Evolutionary conservation across 192 early-diverging fungal species (phyloP).

Genomic region (Backusella circina): DNA sequence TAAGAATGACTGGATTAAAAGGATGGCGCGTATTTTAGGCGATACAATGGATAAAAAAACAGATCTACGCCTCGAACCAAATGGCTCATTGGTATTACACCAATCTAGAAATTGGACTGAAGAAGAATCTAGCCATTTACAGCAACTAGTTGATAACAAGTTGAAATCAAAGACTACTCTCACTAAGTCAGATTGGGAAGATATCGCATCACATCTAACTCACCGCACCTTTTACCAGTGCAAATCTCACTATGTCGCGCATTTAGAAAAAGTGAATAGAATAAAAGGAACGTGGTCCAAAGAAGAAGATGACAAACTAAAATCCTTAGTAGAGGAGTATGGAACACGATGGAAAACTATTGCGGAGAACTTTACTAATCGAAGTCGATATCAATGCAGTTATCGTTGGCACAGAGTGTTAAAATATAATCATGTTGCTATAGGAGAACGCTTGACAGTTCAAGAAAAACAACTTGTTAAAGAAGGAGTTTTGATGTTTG

Average conservation of each 20-base stretch:
- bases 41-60: background rate
- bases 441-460: background rate
- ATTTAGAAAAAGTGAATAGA: background rate
- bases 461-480: conserved; percentile 18
- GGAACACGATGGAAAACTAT: background rate
- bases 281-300: background rate
- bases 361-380: background rate
- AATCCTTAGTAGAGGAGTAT: background rate
- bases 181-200: background rate
- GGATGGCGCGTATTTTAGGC: background rate
- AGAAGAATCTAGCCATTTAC: background rate
- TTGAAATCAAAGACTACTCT: background rate
- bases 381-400: background rate
- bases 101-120: background rate
- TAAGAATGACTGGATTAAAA: background rate
- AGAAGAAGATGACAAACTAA: conserved; percentile 6
- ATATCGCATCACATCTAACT: background rate
- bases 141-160: background rate
- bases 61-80: background rate
- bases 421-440: background rate
- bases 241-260: background rate
- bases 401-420: conserved; percentile 4
- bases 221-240: background rate
- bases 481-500: conserved; percentile 34
- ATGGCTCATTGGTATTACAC: background rate